Percentiles rank a stretch among this genome's conserved stretches.
phyloP scores from a whole-genome alignment of 352 stramenopile genomes.

The Phytophthora brassicae region DNA sequence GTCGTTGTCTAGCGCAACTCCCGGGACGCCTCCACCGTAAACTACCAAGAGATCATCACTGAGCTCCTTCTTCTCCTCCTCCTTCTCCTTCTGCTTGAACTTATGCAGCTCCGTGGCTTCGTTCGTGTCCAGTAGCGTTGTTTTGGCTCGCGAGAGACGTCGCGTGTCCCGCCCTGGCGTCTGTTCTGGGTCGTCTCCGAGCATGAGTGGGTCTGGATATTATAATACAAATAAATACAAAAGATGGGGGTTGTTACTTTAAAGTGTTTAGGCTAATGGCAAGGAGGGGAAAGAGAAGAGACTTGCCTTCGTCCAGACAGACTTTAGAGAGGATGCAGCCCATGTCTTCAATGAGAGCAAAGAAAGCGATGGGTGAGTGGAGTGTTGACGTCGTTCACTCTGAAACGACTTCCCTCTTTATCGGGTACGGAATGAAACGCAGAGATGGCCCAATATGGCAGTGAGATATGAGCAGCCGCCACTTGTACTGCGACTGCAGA shows the following conservation, averaged over 20 bases:
- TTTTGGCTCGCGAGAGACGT: slow-evolving; percentile 41
- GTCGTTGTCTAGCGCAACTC: slow-evolving; percentile 59
- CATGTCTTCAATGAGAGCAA: slow-evolving; percentile 35
- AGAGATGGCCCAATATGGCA: background rate
- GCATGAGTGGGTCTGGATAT: slow-evolving; percentile 27
- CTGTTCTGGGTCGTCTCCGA: slow-evolving; percentile 23
- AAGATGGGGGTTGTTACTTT: background rate
- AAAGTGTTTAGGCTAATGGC: background rate
- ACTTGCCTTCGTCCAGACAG: slow-evolving; percentile 39
- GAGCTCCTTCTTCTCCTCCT: slow-evolving; percentile 7
- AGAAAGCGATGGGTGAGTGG: slow-evolving; percentile 4
- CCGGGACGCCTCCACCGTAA: slow-evolving; percentile 71
- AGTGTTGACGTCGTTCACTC: background rate
- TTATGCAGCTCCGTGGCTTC: slow-evolving; percentile 14
- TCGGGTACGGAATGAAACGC: background rate
- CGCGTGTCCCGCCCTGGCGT: slow-evolving; percentile 7
- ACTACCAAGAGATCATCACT: slow-evolving; percentile 17
- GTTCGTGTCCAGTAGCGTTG: slow-evolving; percentile 36
- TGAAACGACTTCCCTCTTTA: background rate
- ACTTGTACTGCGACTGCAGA: background rate
- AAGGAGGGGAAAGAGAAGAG: slow-evolving; percentile 10
- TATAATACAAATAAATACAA: too few species aligned
- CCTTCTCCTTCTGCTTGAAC: background rate
- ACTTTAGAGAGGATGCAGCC: slow-evolving; percentile 60
- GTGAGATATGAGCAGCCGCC: background rate